Base-by-base conservation (phyloP, 2,329 filamentous ascomycete genomes). In the Penicillium sp. region DNA sequence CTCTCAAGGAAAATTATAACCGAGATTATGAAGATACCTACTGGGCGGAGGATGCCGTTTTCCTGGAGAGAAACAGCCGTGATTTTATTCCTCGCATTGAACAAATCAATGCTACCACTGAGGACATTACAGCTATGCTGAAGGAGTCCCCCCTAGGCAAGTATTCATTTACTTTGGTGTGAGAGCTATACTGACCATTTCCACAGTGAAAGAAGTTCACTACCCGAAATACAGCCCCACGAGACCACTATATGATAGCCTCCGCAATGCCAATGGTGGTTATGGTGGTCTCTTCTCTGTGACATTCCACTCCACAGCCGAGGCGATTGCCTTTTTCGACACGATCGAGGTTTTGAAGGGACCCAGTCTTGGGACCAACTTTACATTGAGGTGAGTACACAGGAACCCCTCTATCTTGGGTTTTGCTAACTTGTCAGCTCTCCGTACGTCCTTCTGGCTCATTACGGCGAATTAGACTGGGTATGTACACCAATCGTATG, bases 331-430 rank as follows among this genome's bases (percentile, higher is more conserved):
- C 1, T 97, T 97, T 72, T 97, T 89, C 74, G 92, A 99, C 74
- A 82, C 84, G 13, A 78, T 99, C 16, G 86, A 95, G 60, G 94
- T 92, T 1, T 87, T 91, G 38, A 99, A 99, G 74, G 94, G 94
- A 0, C 94, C 94, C 0, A 97, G 92, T 74, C 79, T 99, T 48
- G 94, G 94, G 2, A 97, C 94, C 0, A 99, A 99, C 74, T 99
- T 99, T 72, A 97, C 94, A 0, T 79, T 99, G 37, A 88, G 78
- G 79, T 81, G 56, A 62, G 69, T 63, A 29, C 22, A 43, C 42
- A n/a, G 35, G 35, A n/a, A n/a, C 35, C 18, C 14, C 16, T 26
- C n/a, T 40, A 13, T 49, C 5, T 40, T 37, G 24, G 45, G 29
- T 52, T 42, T 54, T 47, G 53, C 56, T 67, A 53, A 66, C 47